A percentile compares a stretch with the other conserved stretches of the same genome.
Evolutionary conservation across 139 green algal species (phyloP).

Genomic region (Picochlorum sp.): DNA sequence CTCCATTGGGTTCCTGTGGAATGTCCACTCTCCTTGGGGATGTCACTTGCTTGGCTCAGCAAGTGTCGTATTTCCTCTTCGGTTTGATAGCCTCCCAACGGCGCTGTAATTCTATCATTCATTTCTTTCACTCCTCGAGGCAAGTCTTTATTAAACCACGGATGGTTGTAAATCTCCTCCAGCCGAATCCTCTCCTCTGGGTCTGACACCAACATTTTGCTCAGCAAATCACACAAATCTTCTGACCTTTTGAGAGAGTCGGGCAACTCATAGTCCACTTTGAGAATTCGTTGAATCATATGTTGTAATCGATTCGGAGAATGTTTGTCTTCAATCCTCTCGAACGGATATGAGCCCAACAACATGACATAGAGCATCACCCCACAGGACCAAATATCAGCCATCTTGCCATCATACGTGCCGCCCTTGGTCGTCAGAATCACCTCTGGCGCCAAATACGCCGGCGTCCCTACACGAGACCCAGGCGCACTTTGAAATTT

Average conservation of each 20-base stretch:
- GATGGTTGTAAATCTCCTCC: constrained; percentile 55
- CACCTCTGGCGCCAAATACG: constrained; percentile 96
- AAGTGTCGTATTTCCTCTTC: constrained; percentile 22
- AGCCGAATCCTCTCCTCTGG: constrained; percentile 74
- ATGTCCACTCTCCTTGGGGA: too few species aligned
- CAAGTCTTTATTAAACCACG: constrained; percentile 87
- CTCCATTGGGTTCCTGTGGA: too few species aligned
- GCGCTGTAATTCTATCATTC: constrained; percentile 54
- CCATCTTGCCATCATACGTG: constrained; percentile 83
- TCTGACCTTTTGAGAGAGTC: constrained; percentile 23
- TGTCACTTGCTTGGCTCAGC: constrained; percentile 23
- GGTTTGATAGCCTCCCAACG: constrained; percentile 24
- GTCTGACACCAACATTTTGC: constrained; percentile 57
- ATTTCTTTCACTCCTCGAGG: constrained; percentile 73
- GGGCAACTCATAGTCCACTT: constrained; percentile 69
- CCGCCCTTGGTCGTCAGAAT: constrained; percentile 77
- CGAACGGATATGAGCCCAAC: constrained; percentile 90
- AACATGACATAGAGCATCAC: constrained; percentile 99
- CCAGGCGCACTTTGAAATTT: constrained; percentile 69
- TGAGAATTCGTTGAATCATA: constrained; percentile 69
- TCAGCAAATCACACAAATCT: constrained; percentile 65
- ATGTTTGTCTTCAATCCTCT: constrained; percentile 76
- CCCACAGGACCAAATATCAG: constrained; percentile 95
- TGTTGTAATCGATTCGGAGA: constrained; percentile 66
- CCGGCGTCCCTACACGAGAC: constrained; percentile 89